Evolutionary conservation across 208 protist genomes (phyloP), one percentile per base, ranked within the genome.

Genomic region (Polymyxa betae): DNA sequence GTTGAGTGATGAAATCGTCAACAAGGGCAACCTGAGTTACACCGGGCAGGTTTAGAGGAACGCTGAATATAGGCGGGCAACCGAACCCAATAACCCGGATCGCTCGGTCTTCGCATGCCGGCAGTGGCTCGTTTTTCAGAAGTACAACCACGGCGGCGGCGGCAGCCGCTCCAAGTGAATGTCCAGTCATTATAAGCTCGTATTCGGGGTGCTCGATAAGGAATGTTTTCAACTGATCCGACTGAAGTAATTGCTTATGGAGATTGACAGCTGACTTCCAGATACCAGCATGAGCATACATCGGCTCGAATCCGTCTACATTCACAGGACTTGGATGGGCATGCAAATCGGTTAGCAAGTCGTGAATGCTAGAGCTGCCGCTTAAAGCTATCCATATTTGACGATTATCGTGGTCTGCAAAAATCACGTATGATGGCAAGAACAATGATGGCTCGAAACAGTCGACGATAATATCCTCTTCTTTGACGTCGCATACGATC

Each of bases 141-240:
- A 82, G n/a, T n/a, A 82, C 12, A 5, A 45, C 12, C 16, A 82
- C 16, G n/a, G 72, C 72, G 72, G 72, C 5, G 5, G 72, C 72
- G n/a, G 72, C 35, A 20, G 35, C 72, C 5, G 72, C 72, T 5
- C 72, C 72, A 35, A 82, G 72, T 20, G 16, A 40, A n/a, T 82
- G 72, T 43, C 72, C 72, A 43, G 72, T 82, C 16, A 82, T 20
- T 5, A 82, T 82, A 20, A 82, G 10, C 16, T 43, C 35, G n/a
- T 82, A 82, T 5, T 82, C 72, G 72, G 72, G 72, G n/a, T 82
- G 72, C 35, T 82, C 72, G 72, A 20, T 5, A n/a, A 82, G 72
- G n/a, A 82, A 82, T 43, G n/a, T 20, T 12, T 5, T n/a, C 72
- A 82, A n/a, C 5, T 40, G 16, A 43, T 43, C 10, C 16, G 16